Evolutionary conservation across 2,329 filamentous ascomycete genomes (phyloP), one percentile per base, ranked within the genome.

Genomic region (Calycina herbarum): DNA sequence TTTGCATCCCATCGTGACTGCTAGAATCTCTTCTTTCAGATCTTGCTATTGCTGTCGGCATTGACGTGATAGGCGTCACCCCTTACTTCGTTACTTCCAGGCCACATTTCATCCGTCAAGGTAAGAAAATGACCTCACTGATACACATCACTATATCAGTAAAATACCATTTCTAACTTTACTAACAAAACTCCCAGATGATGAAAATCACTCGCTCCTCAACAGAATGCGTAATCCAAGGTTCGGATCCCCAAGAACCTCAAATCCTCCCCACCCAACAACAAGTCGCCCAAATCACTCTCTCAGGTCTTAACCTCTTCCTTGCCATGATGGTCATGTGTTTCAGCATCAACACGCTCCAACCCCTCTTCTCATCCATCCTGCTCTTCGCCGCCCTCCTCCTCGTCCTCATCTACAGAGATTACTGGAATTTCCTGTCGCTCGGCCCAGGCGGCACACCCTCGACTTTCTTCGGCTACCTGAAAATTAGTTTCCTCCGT

Each of bases 381-480:
- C 73, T 87, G 59, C 79, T 88, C 61, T 74, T 82, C 24, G 70
- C 84, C n/a, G 75, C 82, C 7, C 84, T 85, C 17, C 73, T 80
- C 66, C 74, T 70, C n/a, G 75, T 69, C 66, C 74, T 81, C 66
- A 77, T 91, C 71, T 86, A 87, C 74, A 86, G 87, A 74, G 91
- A 94, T 80, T 95, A 93, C 78, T 80, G 82, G 62, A 89, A 89
- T 75, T 95, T 93, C 78, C 80, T 94, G 69, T 85, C 85, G 48
- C 86, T 96, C 24, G 92, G 92, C 0, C 92, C 91, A 0, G 92
- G 92, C 29, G 92, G 92, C 66, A 94, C 91, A 0, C 91, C 92
- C 0, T 84, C 88, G 2, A 95, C 90, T 0, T 85, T 91, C 54
- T 69, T 78, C 5, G 92, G 92, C 69, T 96, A 94, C 77, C 78